phyloP scores from a whole-genome alignment of 2,329 filamentous ascomycete species.

The Colletotrichum sublineola region DNA sequence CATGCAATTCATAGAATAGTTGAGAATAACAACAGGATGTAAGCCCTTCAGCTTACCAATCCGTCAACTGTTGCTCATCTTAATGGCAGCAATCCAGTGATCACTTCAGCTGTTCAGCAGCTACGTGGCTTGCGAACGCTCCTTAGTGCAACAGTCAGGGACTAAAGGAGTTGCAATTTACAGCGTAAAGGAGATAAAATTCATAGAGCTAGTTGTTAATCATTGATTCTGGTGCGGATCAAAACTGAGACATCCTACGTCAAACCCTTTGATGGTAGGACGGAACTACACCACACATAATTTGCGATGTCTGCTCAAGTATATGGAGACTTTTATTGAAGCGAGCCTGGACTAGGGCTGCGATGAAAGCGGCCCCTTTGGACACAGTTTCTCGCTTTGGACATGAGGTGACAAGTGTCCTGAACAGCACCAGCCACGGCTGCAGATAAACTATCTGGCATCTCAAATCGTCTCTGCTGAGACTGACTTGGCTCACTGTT shows the following conservation, averaged over 20 bases:
- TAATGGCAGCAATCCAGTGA: background rate
- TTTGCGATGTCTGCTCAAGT: too few relatives aligned
- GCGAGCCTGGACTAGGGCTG: background rate
- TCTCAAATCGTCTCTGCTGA: background rate
- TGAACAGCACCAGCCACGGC: background rate
- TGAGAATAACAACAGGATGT: background rate
- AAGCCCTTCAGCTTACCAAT: background rate
- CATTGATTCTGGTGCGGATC: background rate
- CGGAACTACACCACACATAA: too few relatives aligned
- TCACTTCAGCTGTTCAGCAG: background rate
- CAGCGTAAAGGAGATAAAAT: background rate
- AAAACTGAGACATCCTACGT: too few relatives aligned
- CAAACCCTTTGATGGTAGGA: background rate
- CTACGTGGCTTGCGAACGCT: too few relatives aligned
- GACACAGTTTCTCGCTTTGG: background rate
- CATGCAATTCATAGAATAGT: background rate
- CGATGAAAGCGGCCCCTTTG: background rate
- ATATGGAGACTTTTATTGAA: too few relatives aligned
- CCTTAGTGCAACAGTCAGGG: background rate
- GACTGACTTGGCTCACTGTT: slow-evolving; percentile 8
- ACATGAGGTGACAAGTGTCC: background rate
- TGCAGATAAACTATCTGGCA: background rate
- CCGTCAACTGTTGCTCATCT: background rate
- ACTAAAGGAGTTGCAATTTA: slow-evolving; percentile 13
- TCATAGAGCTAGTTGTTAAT: background rate